phyloP scores from a whole-genome alignment of 495 filamentous ascomycete species.

The Lentithecium fluviatile region DNA sequence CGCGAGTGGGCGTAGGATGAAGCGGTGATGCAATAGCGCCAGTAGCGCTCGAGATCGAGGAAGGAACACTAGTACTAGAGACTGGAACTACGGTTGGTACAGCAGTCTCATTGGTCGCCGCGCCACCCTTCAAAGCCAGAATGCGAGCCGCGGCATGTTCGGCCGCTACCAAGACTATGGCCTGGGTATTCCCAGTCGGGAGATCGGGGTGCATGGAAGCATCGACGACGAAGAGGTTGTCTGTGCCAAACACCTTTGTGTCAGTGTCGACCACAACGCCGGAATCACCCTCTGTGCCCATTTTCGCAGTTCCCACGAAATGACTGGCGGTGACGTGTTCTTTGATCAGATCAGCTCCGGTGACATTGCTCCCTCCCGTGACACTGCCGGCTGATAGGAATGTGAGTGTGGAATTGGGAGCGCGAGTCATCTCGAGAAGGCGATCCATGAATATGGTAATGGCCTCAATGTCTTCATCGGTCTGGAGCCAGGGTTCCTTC shows the following conservation, averaged over 20 bases:
- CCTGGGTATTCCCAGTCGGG: conserved; percentile 47
- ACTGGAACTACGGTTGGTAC: not conserved
- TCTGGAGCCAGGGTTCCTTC: conserved; percentile 37
- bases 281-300: conserved; percentile 10
- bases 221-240: conserved; percentile 31
- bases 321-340: conserved; percentile 7
- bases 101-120: conserved; percentile 6
- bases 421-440: conserved; percentile 21
- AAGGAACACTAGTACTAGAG: not conserved
- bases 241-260: conserved; percentile 27
- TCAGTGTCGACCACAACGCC: conserved; percentile 24
- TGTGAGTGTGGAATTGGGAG: conserved; percentile 18
- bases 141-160: conserved; percentile 37
- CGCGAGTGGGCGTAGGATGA: too few relatives aligned
- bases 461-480: conserved; percentile 24
- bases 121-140: conserved; percentile 1
- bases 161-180: conserved; percentile 49
- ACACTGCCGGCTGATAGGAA: conserved; percentile 14
- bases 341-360: conserved; percentile 18
- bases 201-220: conserved; percentile 50
- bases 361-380: conserved; percentile 5
- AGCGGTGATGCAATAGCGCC: too few relatives aligned
- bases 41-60: too few relatives aligned
- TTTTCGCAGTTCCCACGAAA: conserved; percentile 24
- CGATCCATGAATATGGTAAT: conserved; percentile 24